Conservation (phyloP, 1,284 basidiomycete species). For the Exobasidium cylindrosporum region DNA sequence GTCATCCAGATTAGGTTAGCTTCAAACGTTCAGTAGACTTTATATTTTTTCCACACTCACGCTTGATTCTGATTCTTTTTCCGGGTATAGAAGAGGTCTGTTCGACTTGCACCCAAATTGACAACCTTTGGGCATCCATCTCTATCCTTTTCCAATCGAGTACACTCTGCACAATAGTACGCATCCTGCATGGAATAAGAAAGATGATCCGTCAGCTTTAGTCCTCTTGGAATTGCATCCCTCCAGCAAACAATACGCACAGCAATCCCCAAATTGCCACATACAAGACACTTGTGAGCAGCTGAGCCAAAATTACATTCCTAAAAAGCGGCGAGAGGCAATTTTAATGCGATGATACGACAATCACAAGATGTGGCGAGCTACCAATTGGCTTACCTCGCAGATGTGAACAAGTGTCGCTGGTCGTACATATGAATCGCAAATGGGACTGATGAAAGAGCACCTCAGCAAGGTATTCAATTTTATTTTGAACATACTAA, state of each 20-base stretch:
- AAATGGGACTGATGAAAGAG: slow-evolving; percentile 74
- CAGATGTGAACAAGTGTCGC: slow-evolving; percentile 96
- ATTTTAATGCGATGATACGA: too few species aligned
- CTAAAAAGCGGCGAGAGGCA: too few species aligned
- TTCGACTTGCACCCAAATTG: slow-evolving; percentile 69
- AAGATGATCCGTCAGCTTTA: neutral
- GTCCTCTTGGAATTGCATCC: slow-evolving; percentile 1
- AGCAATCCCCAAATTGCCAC: slow-evolving; percentile 57
- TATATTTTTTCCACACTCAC: too few species aligned
- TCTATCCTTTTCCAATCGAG: slow-evolving; percentile 89
- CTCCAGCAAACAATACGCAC: slow-evolving; percentile 24
- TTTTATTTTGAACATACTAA: too few species aligned
- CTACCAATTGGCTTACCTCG: too few species aligned
- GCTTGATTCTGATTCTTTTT: slow-evolving; percentile 38
- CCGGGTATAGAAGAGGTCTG: slow-evolving; percentile 43
- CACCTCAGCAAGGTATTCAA: neutral
- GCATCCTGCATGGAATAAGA: slow-evolving; percentile 34
- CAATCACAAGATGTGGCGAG: too few species aligned
- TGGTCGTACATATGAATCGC: slow-evolving; percentile 97
- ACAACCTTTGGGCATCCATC: slow-evolving; percentile 99
- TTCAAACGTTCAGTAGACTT: too few species aligned
- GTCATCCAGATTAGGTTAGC: too few species aligned
- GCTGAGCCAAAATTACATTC: slow-evolving; percentile 98
- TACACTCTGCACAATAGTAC: slow-evolving; percentile 64
- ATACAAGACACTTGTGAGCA: slow-evolving; percentile 94